Evolutionary conservation across 148 eudicot species (phyloP), one percentile per base, ranked within the genome.

Genomic region (Hydrangea macrophylla): DNA sequence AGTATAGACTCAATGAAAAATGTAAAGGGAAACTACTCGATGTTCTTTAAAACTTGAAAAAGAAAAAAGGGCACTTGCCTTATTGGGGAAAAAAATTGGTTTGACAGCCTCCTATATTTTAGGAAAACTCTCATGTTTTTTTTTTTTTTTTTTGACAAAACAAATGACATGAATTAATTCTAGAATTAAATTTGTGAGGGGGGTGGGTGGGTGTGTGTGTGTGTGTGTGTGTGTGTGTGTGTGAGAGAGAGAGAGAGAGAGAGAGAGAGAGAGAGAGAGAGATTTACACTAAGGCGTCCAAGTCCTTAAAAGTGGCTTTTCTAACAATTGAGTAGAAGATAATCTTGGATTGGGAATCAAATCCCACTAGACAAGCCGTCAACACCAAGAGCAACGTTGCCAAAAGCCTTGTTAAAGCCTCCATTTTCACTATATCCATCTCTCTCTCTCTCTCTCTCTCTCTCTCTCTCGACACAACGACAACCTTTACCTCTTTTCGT

Each of bases 311-410:
- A 36, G 61, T 73, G 20, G 85, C 86, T 32, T 62, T 85, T 69
- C 53, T 69, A 39, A 44, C 40, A 27, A 57, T 15, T 18, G 70
- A 53, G 15, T 55, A 70, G 56, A 81, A 79, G 59, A 79, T 11
- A n/a, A 85, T 0, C 51, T 68, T 80, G 9, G 86, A 81, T 73
- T 88, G 75, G 9, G 72, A 18, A 57, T 85, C 83, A 2, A 77
- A 59, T 32, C 70, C 42, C 62, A 81, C 69, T 0, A 88, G 62
- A 62, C 73, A 55, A 33, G 83, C 80, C 54, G 88, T 77, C 26
- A 80, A 15, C 17, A 72, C 44, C 2, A 81, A 69, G 22, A 81
- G 13, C 12, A 67, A 51, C 5, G 62, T 55, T 26, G 85, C 84
- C 18, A 65, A 25, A 37, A 85, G 54, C 79, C 92, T 79, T 60